These are phyloP conservation scores for Sporobolus alterniflorus DNA, from an alignment of 202 grass and related monocot genomes.

Conservation along the genomic window DNA sequence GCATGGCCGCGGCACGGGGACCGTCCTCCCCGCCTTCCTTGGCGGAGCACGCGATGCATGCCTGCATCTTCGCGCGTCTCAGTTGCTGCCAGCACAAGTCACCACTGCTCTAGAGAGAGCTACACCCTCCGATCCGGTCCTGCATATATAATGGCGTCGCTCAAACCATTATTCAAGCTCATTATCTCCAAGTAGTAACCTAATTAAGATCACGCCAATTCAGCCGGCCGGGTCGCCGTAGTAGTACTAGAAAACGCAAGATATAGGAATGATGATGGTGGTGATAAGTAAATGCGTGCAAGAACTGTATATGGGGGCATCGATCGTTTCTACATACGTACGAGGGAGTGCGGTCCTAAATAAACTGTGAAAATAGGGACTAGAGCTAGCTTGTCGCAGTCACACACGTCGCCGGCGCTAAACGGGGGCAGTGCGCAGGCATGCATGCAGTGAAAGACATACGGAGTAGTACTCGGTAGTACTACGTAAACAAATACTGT, in stretches of 20 bases:
- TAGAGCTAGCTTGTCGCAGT: constrained; percentile 21
- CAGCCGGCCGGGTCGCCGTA: background rate
- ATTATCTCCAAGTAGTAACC: background rate
- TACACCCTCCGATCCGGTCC: too few species aligned
- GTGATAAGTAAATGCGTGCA: too few species aligned
- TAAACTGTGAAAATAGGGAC: too few species aligned
- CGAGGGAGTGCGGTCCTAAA: too few species aligned
- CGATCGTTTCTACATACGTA: too few species aligned
- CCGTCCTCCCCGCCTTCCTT: constrained; percentile 85
- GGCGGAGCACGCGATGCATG: constrained; percentile 81
- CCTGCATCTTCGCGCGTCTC: constrained; percentile 54
- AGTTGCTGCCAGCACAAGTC: background rate
- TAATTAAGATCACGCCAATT: background rate
- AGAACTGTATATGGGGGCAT: too few species aligned
- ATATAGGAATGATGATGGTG: too few species aligned
- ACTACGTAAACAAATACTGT: background rate
- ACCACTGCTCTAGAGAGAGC: background rate
- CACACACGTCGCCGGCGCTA: background rate
- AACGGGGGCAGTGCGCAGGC: constrained; percentile 1
- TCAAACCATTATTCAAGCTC: background rate
- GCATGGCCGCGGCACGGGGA: constrained; percentile 61
- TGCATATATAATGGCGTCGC: background rate
- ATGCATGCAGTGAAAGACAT: background rate
- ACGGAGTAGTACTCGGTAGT: background rate
- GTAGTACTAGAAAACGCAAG: too few species aligned